phyloP scores from a whole-genome alignment of 2,329 filamentous ascomycete genomes.

The Aspergillus thermomutatus region DNA sequence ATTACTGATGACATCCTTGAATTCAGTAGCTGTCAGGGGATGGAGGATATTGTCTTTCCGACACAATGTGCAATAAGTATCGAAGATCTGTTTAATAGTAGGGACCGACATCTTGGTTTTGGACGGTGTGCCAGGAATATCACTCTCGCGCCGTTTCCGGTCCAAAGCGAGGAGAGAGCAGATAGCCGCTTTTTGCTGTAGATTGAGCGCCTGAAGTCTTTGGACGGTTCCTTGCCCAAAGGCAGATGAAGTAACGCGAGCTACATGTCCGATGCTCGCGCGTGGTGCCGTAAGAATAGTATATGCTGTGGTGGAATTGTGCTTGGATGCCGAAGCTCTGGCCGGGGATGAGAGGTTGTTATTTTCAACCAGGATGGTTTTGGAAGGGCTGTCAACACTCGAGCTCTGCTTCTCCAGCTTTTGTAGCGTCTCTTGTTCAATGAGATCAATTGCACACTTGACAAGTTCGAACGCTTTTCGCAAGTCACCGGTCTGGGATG shows the following conservation, averaged over 20 bases:
- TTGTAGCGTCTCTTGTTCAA: conserved; percentile 77
- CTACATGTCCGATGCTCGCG: conserved; percentile 85
- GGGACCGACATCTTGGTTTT: conserved; percentile 62
- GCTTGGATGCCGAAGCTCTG: conserved; percentile 38
- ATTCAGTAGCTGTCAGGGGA: conserved; percentile 85
- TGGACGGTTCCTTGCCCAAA: conserved; percentile 88
- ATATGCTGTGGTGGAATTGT: conserved; percentile 48
- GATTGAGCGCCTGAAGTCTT: conserved; percentile 79
- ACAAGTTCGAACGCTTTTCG: conserved; percentile 95
- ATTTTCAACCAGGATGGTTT: conserved; percentile 77
- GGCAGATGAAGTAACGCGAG: conserved; percentile 81
- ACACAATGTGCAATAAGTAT: conserved; percentile 78
- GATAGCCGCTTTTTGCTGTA: conserved; percentile 93
- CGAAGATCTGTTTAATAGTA: conserved; percentile 78
- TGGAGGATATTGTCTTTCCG: conserved; percentile 85
- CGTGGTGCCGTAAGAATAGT: conserved; percentile 79
- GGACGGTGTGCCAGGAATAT: conserved; percentile 53
- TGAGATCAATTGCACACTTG: conserved; percentile 79
- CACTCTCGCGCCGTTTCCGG: conserved; percentile 56
- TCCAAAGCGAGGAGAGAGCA: conserved; percentile 88
- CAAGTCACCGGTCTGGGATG: conserved; percentile 88
- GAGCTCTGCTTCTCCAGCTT: conserved; percentile 63
- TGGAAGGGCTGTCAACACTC: conserved; percentile 62
- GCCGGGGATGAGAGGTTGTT: conserved; percentile 62
- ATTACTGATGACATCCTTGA: conserved; percentile 85